These are phyloP conservation scores for Rhodotorula paludigena DNA, from an alignment of 768 basidiomycete species.

Conservation along the genomic window DNA sequence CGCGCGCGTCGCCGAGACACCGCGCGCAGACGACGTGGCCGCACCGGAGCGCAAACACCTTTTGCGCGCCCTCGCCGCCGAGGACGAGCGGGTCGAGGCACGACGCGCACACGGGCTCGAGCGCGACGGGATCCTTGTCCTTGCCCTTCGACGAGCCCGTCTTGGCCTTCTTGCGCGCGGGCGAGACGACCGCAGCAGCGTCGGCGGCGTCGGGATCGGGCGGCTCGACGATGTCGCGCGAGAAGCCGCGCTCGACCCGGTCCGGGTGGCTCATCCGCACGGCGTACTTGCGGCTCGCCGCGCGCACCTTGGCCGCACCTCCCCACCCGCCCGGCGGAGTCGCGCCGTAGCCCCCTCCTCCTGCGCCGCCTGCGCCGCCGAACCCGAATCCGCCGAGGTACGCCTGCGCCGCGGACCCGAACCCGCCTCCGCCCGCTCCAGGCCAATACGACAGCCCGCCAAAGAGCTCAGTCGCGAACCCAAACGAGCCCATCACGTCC, in stretches of 20 bases:
- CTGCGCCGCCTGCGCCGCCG: background rate
- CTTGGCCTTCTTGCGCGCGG: background rate
- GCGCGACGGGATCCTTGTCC: background rate
- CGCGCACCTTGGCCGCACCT: conserved; percentile 25
- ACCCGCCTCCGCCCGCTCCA: background rate
- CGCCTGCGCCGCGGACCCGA: background rate
- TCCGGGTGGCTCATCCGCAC: conserved; percentile 28
- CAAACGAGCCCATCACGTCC: background rate
- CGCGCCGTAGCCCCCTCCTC: background rate
- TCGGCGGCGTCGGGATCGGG: conserved; percentile 2
- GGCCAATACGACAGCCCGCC: background rate
- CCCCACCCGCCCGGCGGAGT: conserved; percentile 4
- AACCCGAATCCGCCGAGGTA: background rate
- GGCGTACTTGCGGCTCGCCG: conserved; percentile 27
- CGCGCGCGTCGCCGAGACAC: conserved; percentile 20
- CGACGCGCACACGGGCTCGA: conserved; percentile 23
- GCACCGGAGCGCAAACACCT: conserved; percentile 16
- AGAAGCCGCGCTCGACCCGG: conserved; percentile 16
- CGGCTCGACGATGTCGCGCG: conserved; percentile 29
- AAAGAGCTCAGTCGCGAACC: background rate
- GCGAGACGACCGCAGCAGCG: background rate
- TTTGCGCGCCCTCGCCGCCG: conserved; percentile 3
- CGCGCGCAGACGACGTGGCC: conserved; percentile 35
- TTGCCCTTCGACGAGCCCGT: background rate
- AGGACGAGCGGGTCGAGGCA: conserved; percentile 23